Percentiles rank a stretch among this genome's conserved stretches.
phyloP scores from a whole-genome alignment of 2,329 filamentous ascomycete genomes.

The Colletotrichum theobromicola region DNA sequence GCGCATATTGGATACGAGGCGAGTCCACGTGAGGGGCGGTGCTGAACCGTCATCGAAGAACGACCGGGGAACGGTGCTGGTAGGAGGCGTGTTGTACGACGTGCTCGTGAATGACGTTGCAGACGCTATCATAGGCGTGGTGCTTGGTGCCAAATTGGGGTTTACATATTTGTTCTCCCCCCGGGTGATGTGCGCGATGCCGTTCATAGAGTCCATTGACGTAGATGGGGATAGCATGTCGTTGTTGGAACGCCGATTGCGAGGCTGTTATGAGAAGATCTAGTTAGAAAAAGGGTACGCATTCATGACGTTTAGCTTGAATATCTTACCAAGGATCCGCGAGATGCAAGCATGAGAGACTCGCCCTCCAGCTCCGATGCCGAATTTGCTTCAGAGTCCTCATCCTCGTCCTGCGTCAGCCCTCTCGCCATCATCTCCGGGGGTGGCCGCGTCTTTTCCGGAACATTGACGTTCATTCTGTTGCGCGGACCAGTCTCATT shows the following conservation, averaged over 20 bases:
- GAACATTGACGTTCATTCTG: slow-evolving; percentile 85
- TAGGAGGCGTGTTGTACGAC: slow-evolving; percentile 61
- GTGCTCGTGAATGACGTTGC: slow-evolving; percentile 68
- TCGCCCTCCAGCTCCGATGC: slow-evolving; percentile 85
- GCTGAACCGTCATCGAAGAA: slow-evolving; percentile 91
- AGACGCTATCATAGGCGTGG: slow-evolving; percentile 58
- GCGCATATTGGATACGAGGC: slow-evolving; percentile 92
- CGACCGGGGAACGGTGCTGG: slow-evolving; percentile 72
- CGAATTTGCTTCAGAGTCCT: slow-evolving; percentile 84
- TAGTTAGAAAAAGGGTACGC: background rate
- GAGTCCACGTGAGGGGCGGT: slow-evolving; percentile 84
- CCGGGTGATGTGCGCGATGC: slow-evolving; percentile 63
- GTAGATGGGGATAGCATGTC: slow-evolving; percentile 83
- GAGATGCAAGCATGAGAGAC: slow-evolving; percentile 69
- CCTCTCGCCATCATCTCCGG: slow-evolving; percentile 90
- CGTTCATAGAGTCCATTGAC: slow-evolving; percentile 90
- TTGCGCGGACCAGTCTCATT: slow-evolving; percentile 88
- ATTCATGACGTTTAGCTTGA: background rate
- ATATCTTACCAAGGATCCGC: slow-evolving; percentile 68
- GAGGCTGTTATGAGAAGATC: slow-evolving; percentile 45
- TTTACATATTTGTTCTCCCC: slow-evolving; percentile 63
- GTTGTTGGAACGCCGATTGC: slow-evolving; percentile 69
- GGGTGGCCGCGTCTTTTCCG: slow-evolving; percentile 87
- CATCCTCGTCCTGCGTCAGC: slow-evolving; percentile 82
- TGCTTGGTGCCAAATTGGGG: slow-evolving; percentile 35